These are phyloP conservation scores for Akanthomyces uredinophilus DNA, from an alignment of 2,329 filamentous ascomycete genomes.

Conservation along the genomic window DNA sequence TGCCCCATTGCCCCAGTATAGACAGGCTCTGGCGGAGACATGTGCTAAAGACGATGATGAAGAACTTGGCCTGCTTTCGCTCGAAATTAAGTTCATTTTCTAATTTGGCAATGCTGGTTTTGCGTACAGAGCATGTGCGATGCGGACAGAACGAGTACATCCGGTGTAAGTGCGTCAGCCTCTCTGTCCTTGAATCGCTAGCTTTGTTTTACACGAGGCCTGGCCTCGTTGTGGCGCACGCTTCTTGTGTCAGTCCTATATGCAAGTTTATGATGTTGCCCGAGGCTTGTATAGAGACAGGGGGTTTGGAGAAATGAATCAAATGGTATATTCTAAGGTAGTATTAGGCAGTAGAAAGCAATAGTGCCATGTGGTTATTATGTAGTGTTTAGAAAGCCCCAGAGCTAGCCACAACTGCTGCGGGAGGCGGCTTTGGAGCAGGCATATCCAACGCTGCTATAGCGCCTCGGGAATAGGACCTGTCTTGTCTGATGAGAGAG, in stretches of 20 bases:
- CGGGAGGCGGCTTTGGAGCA: constrained; percentile 1
- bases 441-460: not conserved
- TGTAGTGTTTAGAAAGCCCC: not conserved
- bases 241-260: not conserved
- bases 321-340: constrained; percentile 3
- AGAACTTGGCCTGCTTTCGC: not conserved
- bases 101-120: too few species aligned
- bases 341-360: not conserved
- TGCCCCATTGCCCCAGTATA: not conserved
- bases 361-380: not conserved
- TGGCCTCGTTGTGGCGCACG: not conserved
- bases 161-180: not conserved
- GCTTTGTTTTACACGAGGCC: not conserved
- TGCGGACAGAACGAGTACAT: not conserved
- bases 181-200: not conserved
- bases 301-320: not conserved
- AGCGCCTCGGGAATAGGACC: constrained; percentile 1
- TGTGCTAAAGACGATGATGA: not conserved
- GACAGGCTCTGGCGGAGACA: not conserved
- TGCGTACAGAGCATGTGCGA: not conserved
- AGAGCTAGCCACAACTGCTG: constrained; percentile 10
- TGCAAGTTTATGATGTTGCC: not conserved
- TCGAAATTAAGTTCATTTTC: not conserved
- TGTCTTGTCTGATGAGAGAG: constrained; percentile 11
- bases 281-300: not conserved